These are phyloP conservation scores for Westerdykella aurantiaca DNA, from an alignment of 2,329 filamentous ascomycete species.

Conservation along the genomic window DNA sequence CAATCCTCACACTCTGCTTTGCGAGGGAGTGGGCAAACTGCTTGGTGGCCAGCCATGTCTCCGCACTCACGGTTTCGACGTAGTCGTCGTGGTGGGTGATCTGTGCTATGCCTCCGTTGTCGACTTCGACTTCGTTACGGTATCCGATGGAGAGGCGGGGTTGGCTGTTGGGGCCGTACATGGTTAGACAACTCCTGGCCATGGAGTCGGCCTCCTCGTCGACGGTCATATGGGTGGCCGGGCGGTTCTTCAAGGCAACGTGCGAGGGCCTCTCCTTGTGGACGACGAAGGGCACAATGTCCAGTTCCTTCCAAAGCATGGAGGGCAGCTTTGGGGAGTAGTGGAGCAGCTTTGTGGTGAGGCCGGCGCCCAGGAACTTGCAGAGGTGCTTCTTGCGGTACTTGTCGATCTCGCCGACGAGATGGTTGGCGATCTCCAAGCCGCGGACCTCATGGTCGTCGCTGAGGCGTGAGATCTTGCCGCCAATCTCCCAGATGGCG, in stretches of 20 bases:
- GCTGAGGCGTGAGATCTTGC: slow-evolving; percentile 7
- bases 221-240: slow-evolving; percentile 52
- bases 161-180: slow-evolving; percentile 64
- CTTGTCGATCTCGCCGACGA: slow-evolving; percentile 51
- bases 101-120: slow-evolving; percentile 58
- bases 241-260: background rate
- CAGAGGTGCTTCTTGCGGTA: slow-evolving; percentile 62
- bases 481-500: slow-evolving; percentile 40
- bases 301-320: slow-evolving; percentile 68
- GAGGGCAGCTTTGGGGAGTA: slow-evolving; percentile 62
- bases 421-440: slow-evolving; percentile 49
- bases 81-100: slow-evolving; percentile 56
- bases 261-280: slow-evolving; percentile 8
- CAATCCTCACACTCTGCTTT: slow-evolving; percentile 59
- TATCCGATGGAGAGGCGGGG: slow-evolving; percentile 63
- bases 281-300: slow-evolving; percentile 67
- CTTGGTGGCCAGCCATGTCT: slow-evolving; percentile 62
- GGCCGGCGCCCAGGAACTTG: slow-evolving; percentile 71
- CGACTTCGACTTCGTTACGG: slow-evolving; percentile 64
- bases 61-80: slow-evolving; percentile 52
- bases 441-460: slow-evolving; percentile 11
- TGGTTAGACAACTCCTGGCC: slow-evolving; percentile 69
- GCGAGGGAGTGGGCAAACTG: slow-evolving; percentile 60
- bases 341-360: slow-evolving; percentile 55
- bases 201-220: slow-evolving; percentile 80